These are phyloP conservation scores for Penicillium desertorum DNA, from an alignment of 495 filamentous ascomycete genomes.

Conservation along the genomic window DNA sequence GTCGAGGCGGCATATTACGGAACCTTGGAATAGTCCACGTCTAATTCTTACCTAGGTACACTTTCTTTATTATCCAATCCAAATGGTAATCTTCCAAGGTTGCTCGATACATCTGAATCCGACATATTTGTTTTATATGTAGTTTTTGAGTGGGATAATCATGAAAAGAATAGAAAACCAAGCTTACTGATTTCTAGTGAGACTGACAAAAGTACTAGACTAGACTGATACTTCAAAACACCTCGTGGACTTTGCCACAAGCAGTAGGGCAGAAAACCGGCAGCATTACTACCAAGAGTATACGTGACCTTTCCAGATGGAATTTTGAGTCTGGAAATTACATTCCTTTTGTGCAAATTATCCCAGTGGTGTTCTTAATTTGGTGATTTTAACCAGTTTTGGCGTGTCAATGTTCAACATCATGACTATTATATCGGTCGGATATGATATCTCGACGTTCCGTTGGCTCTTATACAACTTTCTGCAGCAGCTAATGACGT, in stretches of 20 bases:
- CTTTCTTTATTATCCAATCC: slow-evolving; percentile 5
- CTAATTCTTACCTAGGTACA: background rate
- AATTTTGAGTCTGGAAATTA: background rate
- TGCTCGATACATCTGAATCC: background rate
- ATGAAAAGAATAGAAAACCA: background rate
- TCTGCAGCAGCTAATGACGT: background rate
- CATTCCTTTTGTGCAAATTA: background rate
- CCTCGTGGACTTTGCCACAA: slow-evolving; percentile 3
- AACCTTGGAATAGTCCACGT: background rate
- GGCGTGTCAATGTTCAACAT: background rate
- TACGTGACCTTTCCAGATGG: background rate
- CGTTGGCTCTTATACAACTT: no score
- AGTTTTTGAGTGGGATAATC: background rate
- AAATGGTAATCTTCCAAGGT: background rate
- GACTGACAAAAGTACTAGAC: slow-evolving; percentile 9
- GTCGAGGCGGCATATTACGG: slow-evolving; percentile 1
- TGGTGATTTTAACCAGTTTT: background rate
- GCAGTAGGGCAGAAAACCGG: background rate
- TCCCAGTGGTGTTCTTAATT: background rate
- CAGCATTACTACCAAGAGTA: no score
- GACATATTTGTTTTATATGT: background rate
- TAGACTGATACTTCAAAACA: background rate
- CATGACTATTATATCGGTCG: background rate
- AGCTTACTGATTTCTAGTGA: background rate
- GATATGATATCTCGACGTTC: background rate